Evolutionary conservation across 1,139 yeast genomes (phyloP).

Genomic region (Kodamaea derodonti): DNA sequence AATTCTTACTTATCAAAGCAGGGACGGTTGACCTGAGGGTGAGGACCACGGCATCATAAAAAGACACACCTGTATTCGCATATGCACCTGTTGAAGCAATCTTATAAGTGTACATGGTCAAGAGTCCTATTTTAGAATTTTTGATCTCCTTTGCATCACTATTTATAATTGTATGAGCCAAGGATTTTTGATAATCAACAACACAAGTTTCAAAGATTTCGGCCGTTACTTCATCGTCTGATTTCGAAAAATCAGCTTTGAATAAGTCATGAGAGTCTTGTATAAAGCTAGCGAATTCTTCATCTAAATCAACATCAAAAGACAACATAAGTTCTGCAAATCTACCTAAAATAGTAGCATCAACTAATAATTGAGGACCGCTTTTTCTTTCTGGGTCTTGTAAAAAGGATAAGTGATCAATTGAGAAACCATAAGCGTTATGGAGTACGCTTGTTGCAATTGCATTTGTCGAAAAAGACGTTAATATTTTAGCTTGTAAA

Average conservation of each 20-base stretch:
- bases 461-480: slow-evolving; percentile 42
- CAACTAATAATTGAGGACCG: slow-evolving; percentile 12
- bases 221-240: slow-evolving; percentile 5
- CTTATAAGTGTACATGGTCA: slow-evolving; percentile 26
- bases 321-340: slow-evolving; percentile 53
- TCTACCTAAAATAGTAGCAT: slow-evolving; percentile 33
- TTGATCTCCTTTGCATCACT: slow-evolving; percentile 23
- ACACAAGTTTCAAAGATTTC: slow-evolving; percentile 33
- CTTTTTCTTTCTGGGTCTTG: slow-evolving; percentile 14
- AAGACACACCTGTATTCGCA: slow-evolving; percentile 17
- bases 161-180: slow-evolving; percentile 24
- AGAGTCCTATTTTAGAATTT: slow-evolving; percentile 29
- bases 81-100: slow-evolving; percentile 15
- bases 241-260: slow-evolving; percentile 14
- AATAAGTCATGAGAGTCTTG: slow-evolving; percentile 25
- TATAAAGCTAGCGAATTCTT: slow-evolving; percentile 33
- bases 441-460: slow-evolving; percentile 36
- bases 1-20: slow-evolving; percentile 29
- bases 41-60: slow-evolving; percentile 32
- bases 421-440: slow-evolving; percentile 20
- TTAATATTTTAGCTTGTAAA: slow-evolving; percentile 44
- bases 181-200: slow-evolving; percentile 31
- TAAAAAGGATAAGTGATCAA: slow-evolving; percentile 21
- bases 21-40: slow-evolving; percentile 36
- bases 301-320: slow-evolving; percentile 56